A percentile compares a stretch with the other conserved stretches of the same genome.
Evolutionary conservation across 495 filamentous ascomycete species (phyloP).

Genomic region (Trichoderma virens): DNA sequence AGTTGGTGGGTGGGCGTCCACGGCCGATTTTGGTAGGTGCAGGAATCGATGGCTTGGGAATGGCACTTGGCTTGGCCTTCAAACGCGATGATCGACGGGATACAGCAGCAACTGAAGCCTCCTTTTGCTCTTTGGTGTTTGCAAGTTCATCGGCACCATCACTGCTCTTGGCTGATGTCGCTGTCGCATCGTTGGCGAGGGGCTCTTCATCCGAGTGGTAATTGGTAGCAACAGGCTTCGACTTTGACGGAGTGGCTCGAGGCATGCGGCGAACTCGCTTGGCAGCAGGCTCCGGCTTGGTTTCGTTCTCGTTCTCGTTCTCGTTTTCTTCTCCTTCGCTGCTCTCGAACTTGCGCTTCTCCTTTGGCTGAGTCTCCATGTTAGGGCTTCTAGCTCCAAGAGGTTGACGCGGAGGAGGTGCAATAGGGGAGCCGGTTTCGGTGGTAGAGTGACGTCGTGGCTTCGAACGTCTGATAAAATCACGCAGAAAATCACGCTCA

Average conservation of each 20-base stretch:
- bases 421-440: neutral
- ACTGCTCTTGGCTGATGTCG: neutral
- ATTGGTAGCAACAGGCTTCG: neutral
- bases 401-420: neutral
- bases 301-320: neutral
- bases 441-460: neutral
- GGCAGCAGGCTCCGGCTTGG: neutral
- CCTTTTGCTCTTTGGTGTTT: neutral
- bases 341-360: slow-evolving; percentile 9
- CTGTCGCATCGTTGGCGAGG: neutral
- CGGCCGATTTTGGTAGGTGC: neutral
- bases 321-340: neutral
- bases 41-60: slow-evolving; percentile 5
- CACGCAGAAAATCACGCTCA: neutral
- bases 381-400: slow-evolving; percentile 9
- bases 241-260: neutral
- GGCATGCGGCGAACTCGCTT: neutral
- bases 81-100: slow-evolving; percentile 3
- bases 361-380: neutral
- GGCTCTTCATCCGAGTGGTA: neutral
- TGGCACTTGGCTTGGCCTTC: neutral
- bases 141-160: neutral
- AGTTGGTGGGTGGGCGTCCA: neutral
- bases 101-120: neutral
- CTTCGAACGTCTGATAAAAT: slow-evolving; percentile 1